These are phyloP conservation scores for Kodamaea sagamina DNA, from an alignment of 805 yeast species.

Conservation along the genomic window DNA sequence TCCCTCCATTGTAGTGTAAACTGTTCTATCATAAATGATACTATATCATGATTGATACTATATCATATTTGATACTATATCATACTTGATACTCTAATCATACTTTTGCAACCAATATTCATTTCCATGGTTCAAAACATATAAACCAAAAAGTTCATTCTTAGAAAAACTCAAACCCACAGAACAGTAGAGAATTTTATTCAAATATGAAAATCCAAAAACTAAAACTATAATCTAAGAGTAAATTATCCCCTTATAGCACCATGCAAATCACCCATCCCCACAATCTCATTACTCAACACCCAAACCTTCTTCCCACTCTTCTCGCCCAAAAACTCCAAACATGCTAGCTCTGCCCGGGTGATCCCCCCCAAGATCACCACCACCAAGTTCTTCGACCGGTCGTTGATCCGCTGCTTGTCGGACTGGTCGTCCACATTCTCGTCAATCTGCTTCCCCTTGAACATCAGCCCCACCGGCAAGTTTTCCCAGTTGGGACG, in stretches of 20 bases:
- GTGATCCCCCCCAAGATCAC: slow-evolving; percentile 84
- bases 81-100: too few relatives aligned
- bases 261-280: slow-evolving; percentile 8
- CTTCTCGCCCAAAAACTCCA: slow-evolving; percentile 59
- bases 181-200: too few relatives aligned
- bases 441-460: slow-evolving; percentile 43
- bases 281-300: slow-evolving; percentile 32
- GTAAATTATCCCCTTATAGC: neutral
- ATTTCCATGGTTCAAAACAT: too few relatives aligned
- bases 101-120: too few relatives aligned
- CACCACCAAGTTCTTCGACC: slow-evolving; percentile 41
- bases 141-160: too few relatives aligned
- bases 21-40: too few relatives aligned
- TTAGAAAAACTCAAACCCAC: too few relatives aligned
- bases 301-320: slow-evolving; percentile 43
- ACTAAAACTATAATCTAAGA: too few relatives aligned
- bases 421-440: slow-evolving; percentile 28
- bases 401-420: slow-evolving; percentile 9
- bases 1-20: too few relatives aligned
- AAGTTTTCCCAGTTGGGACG: slow-evolving; percentile 50
- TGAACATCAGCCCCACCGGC: slow-evolving; percentile 40
- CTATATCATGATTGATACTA: too few relatives aligned
- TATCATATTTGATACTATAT: too few relatives aligned
- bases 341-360: slow-evolving; percentile 75
- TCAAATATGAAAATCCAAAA: too few relatives aligned